Evolutionary conservation across 1,139 yeast species (phyloP).

Genomic region (Hansenula sp.): DNA sequence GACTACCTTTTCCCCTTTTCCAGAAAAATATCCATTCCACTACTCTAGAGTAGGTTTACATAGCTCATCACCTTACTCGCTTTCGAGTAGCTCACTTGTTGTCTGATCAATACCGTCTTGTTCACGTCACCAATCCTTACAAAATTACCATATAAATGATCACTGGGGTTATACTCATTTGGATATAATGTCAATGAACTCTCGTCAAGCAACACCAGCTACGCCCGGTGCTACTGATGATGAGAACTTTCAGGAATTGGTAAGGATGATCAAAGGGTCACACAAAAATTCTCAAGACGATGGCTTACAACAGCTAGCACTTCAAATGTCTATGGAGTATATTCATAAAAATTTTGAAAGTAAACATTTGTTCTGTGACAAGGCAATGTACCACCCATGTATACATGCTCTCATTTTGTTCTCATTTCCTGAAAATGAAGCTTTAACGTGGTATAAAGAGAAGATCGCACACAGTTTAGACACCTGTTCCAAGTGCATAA

Average conservation of each 20-base stretch:
- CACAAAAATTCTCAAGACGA: conserved; percentile 26
- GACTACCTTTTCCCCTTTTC: no score
- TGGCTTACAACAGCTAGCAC: conserved; percentile 27
- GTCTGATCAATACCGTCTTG: no score
- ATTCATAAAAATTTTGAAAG: conserved; percentile 11
- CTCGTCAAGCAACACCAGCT: background rate
- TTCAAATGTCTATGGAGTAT: conserved; percentile 26
- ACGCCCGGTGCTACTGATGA: background rate
- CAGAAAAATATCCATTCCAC: no score
- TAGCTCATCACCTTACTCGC: no score
- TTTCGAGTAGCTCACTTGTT: no score
- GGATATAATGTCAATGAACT: no score
- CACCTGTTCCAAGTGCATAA: conserved; percentile 49
- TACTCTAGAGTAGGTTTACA: no score
- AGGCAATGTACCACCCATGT: conserved; percentile 41
- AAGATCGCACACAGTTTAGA: conserved; percentile 36
- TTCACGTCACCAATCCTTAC: no score
- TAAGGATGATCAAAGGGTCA: conserved; percentile 24
- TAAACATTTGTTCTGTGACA: conserved; percentile 56
- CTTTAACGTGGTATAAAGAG: conserved; percentile 40
- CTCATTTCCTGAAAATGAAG: conserved; percentile 48
- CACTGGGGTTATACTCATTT: no score
- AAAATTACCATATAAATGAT: no score
- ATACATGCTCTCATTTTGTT: conserved; percentile 54
- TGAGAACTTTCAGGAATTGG: conserved; percentile 8